Evolutionary conservation across 345 rosid genomes (phyloP).

Genomic region (Heritiera littoralis): DNA sequence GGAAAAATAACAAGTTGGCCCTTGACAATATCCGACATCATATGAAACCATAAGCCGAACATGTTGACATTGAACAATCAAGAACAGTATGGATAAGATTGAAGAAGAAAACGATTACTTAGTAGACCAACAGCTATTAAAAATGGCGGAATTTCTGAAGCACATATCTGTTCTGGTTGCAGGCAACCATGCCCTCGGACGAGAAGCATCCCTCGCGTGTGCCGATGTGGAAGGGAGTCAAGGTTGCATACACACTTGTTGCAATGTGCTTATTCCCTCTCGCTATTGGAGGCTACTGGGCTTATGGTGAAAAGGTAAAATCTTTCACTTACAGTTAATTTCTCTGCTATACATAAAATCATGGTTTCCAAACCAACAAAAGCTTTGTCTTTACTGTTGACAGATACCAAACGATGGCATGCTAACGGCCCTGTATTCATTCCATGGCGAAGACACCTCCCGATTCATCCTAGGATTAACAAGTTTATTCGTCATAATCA

Average conservation of each 20-base stretch:
- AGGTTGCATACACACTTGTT: constrained; percentile 48
- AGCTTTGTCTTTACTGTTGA: background rate
- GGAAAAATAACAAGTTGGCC: too few relatives aligned
- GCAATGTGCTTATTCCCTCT: constrained; percentile 62
- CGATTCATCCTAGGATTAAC: constrained; percentile 43
- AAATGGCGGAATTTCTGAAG: background rate
- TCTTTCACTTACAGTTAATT: background rate
- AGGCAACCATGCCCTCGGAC: constrained; percentile 79
- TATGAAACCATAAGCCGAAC: background rate
- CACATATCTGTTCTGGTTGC: constrained; percentile 11
- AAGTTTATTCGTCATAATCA: constrained; percentile 53
- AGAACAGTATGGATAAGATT: too few relatives aligned
- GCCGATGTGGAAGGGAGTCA: constrained; percentile 77
- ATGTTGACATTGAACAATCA: background rate
- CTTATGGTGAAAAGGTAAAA: constrained; percentile 54
- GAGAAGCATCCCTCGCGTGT: constrained; percentile 66
- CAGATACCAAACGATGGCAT: constrained; percentile 63
- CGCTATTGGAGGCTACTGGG: constrained; percentile 69
- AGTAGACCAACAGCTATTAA: background rate
- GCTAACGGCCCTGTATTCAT: constrained; percentile 40
- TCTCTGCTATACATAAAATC: background rate
- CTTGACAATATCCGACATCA: too few relatives aligned
- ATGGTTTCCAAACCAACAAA: background rate
- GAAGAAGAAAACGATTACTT: too few relatives aligned
- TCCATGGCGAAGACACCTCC: constrained; percentile 43